Evolutionary conservation across 768 basidiomycete species (phyloP), one percentile per base, ranked within the genome.

Genomic region (Boletus sp.): DNA sequence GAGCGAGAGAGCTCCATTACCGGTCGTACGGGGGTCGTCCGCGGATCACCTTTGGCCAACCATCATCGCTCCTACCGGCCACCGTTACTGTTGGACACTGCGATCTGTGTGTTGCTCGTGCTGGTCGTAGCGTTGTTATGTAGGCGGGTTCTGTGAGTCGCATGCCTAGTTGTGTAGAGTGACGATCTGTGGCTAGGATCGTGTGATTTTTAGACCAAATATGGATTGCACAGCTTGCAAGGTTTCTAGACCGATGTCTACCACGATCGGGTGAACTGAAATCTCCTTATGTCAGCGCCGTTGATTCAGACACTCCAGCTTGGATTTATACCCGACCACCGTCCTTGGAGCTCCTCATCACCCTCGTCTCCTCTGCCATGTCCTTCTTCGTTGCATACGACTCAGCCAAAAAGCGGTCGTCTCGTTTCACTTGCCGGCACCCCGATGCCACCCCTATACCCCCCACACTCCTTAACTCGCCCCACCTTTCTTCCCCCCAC

Each of bases 51-150:
- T 25, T 51, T 51, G 17, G 9, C 54, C 39, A 27, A 47, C 34
- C 65, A 45, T 27, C 61, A 47, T 60, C 64, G 60, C 53, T 62
- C 60, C 37, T 62, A 57, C 46, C 68, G 69, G 43, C 83, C 87
- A 23, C 87, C 87, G 23, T 64, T 89, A 25, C 69, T 89, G 23
- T 74, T 92, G 32, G 90, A 91, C 68, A 82, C 82, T 11, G 83
- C 84, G 29, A 91, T 92, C 55, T 84, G 85, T 67, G 75, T 90
- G 45, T 74, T 89, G 21, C 72, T 91, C 10, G 84, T 85, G 14
- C 70, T 90, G 53, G 78, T 85, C 45, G 80, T 86, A 62, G 84
- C 81, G 33, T 77, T 92, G 39, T 73, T 91, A 45, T 87, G 80
- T 61, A 79, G 85, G 55, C 77, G 87, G 65, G 70, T 79, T 53